Evolutionary conservation across 495 filamentous ascomycete species (phyloP), one percentile per base, ranked within the genome.

Genomic region (Pyrenula massariospora): DNA sequence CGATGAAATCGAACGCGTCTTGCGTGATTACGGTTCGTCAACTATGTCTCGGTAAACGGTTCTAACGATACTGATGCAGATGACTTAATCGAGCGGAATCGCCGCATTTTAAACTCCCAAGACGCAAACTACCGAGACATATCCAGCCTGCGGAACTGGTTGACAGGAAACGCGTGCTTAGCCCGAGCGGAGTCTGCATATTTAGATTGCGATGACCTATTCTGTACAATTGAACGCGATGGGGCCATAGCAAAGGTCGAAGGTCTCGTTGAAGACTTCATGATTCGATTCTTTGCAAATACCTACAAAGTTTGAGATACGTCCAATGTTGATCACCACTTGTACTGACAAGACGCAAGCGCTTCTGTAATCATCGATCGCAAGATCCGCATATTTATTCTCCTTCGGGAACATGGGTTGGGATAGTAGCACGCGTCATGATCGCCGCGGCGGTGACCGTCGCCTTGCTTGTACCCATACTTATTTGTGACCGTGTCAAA

Each of bases 121-220:
- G 22, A n/a, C 52, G 59, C 61, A 50, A 20, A 22, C 5, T 22
- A 15, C 25, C 50, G 60, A 59, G 59, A 67, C 55, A 48, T 62
- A 10, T 20, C 42, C 21, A 70, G 63, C 54, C 49, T 70, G 8
- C 49, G 61, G 25, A 66, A 68, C 55, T 68, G 66, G 68, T 10
- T 66, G 22, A 51, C 59, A 1, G 60, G 58, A 0, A 68, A 57
- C 12, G 59, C 57, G 42, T 59, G 56, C 25, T 10, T 70, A 21
- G 56, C 54, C 22, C 52, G 57, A 22, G 55, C 58, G 10, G 66
- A 70, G 54, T 65, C 58, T 20, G 53, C 24, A 47, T 69, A 64
- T 51, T 58, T 70, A 12, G 36, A 42, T 23, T 54, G 53, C 25
- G 10, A 54, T 19, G 22, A 52, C 22, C 66, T 69, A 10, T 57